Percentiles rank a stretch among this genome's conserved stretches.
These are phyloP conservation scores for Eucalyptus shirleyi DNA, from an alignment of 345 rosid species.

Conservation along the genomic window DNA sequence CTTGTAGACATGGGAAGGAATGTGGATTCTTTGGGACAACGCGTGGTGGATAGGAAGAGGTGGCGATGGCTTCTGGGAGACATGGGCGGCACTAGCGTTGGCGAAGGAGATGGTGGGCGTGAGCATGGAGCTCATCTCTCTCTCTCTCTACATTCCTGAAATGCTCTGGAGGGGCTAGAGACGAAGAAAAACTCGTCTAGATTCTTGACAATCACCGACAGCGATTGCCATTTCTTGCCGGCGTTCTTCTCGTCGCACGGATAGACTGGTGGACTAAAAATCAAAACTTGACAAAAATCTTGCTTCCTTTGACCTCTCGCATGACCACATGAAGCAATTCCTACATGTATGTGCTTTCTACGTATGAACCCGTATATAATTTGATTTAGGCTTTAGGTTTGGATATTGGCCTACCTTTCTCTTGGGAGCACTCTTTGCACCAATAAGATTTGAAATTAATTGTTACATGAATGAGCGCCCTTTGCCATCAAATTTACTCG, in stretches of 20 bases:
- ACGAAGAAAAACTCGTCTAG: neutral
- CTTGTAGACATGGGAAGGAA: conserved; percentile 52
- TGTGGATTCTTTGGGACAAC: conserved; percentile 40
- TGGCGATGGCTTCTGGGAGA: neutral
- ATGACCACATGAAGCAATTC: neutral
- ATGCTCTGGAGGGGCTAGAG: neutral
- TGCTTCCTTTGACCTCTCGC: neutral
- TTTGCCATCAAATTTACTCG: neutral
- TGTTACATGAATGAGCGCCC: neutral
- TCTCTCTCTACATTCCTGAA: neutral
- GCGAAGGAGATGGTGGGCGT: neutral
- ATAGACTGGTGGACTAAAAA: neutral
- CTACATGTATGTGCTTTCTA: neutral
- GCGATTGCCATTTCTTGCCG: neutral
- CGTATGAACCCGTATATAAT: neutral
- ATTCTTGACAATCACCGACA: neutral
- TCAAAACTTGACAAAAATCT: neutral
- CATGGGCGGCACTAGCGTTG: neutral
- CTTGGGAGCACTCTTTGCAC: neutral
- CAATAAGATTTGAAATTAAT: neutral
- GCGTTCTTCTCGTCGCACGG: neutral
- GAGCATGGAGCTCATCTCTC: neutral
- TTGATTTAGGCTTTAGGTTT: neutral
- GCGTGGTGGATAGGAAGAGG: conserved; percentile 3
- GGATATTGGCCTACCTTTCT: neutral